phyloP scores from a whole-genome alignment of 495 filamentous ascomycete species.

The Daldinia caldariorum region DNA sequence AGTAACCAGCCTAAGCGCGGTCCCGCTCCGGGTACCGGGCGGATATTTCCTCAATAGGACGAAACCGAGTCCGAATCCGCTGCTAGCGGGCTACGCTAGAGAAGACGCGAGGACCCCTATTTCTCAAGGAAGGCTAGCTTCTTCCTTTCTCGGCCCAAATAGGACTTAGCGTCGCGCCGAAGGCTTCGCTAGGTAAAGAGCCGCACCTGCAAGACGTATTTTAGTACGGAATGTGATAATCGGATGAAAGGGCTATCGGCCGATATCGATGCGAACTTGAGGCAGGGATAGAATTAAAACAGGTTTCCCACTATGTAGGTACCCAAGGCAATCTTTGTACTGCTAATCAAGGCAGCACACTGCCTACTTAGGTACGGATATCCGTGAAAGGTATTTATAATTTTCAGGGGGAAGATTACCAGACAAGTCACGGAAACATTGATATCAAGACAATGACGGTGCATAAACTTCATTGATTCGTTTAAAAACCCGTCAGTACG shows the following conservation, averaged over 20 bases:
- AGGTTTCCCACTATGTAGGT: not conserved
- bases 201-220: not conserved
- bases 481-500: conserved; percentile 45
- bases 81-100: too few relatives aligned
- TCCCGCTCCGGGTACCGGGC: too few relatives aligned
- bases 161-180: not conserved
- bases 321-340: not conserved
- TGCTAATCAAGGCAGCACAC: not conserved
- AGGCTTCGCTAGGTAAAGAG: not conserved
- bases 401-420: not conserved
- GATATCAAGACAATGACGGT: conserved; percentile 43
- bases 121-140: not conserved
- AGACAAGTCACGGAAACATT: conserved; percentile 17
- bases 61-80: too few relatives aligned
- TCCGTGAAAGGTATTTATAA: not conserved
- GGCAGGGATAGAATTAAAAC: not conserved
- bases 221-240: not conserved
- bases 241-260: not conserved
- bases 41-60: too few relatives aligned
- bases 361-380: not conserved
- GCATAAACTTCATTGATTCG: conserved; percentile 49
- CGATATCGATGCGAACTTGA: not conserved
- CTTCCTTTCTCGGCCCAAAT: not conserved
- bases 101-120: not conserved
- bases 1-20: too few relatives aligned